Percentiles rank a stretch among this genome's conserved stretches.
Conservation (phyloP, 331 rosid species). For the Cucumis variabilis region DNA sequence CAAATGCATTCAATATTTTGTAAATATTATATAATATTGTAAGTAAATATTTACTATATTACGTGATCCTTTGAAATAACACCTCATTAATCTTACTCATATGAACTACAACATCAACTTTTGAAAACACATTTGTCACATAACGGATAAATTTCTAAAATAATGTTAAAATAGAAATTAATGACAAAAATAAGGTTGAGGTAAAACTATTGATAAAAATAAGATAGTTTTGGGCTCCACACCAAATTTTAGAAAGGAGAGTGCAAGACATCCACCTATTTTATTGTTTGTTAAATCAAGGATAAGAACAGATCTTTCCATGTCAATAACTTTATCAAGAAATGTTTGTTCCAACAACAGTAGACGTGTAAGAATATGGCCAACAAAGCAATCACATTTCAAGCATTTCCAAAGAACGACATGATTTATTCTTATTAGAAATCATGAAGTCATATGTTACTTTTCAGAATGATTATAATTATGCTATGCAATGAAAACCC, state of each 20-base stretch:
- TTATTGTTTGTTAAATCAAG: slow-evolving; percentile 88
- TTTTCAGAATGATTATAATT: neutral
- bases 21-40: too few species aligned
- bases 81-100: too few species aligned
- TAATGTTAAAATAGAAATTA: too few species aligned
- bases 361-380: neutral
- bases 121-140: too few species aligned
- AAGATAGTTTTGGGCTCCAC: too few species aligned
- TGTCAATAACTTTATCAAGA: slow-evolving; percentile 79
- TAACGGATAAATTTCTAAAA: too few species aligned
- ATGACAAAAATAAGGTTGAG: too few species aligned
- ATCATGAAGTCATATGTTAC: neutral
- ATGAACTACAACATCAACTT: too few species aligned
- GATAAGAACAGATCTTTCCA: slow-evolving; percentile 81
- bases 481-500: neutral
- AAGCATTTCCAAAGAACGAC: neutral
- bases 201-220: too few species aligned
- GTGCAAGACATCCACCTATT: slow-evolving; percentile 57
- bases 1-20: too few species aligned
- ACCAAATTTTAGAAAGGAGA: slow-evolving; percentile 1
- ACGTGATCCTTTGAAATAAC: too few species aligned
- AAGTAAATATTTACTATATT: too few species aligned
- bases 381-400: neutral
- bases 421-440: neutral
- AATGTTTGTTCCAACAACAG: slow-evolving; percentile 56